Base-by-base conservation (phyloP, 768 basidiomycete genomes). In the Tulasnella sp. region DNA sequence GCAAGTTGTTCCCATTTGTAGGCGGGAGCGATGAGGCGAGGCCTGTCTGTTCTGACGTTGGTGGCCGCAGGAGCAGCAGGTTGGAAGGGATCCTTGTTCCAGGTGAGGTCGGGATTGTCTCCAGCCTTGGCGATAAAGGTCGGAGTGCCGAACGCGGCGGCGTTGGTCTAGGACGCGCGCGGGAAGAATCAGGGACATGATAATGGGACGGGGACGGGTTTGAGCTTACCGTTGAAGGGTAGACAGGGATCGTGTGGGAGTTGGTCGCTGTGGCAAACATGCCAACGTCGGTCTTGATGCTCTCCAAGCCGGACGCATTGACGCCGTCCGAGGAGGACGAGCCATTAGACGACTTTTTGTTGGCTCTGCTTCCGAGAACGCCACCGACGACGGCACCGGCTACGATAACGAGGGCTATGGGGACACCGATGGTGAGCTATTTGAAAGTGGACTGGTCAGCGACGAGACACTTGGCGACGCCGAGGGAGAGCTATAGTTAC, bases 1-100 rank as follows among this genome's bases (percentile, higher is more conserved):
- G 93, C 91, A 31, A 99, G 90, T 16, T 91, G 94, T 18, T 88
- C 85, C 97, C 98, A 99, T 86, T 95, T 96, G 89, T 96, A 96
- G 16, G 88, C 82, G 31, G 97, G 95, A 24, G 97, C 98, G 82
- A 98, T 92, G 75, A 99, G 89, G 62, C 94, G 93, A 38, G 98
- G 98, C 80, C 97, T 93, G 83, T 94, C 92, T 10, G 91, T 82
- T 71, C 95, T 92, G 48, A 92, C 87, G 75, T 84, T 85, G 56
- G 91, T 91, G 24, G 89, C 87, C 62, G 84, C 84, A 12, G 94
- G 92, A 81, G 85, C 90, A 44, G 89, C 83, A 31, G 95, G 93
- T 68, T 90, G 84, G 84, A 92, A 94, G 7, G 94, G 83, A 84
- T 99, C 97, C 74, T 86, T 82, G 4, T 95, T 96, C 96, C 96